Evolutionary conservation across 2,329 filamentous ascomycete genomes (phyloP).

Genomic region (Hawksworthiomyces lignivorus): DNA sequence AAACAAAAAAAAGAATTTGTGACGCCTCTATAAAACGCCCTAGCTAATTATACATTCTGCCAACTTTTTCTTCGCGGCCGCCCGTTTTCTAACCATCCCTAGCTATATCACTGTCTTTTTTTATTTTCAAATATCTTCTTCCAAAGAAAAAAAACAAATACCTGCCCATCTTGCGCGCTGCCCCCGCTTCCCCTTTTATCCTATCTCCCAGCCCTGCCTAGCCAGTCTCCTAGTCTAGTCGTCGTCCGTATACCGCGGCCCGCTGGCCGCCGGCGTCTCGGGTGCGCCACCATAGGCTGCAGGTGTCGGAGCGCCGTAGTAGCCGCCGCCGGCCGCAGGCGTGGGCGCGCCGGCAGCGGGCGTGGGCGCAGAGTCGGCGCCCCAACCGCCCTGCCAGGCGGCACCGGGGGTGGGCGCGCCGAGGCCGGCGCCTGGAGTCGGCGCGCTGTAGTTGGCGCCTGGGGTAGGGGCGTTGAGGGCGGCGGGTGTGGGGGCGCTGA

Average conservation of each 20-base stretch:
- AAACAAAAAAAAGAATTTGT: background rate
- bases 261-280: slow-evolving; percentile 55
- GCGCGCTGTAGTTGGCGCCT: slow-evolving; percentile 49
- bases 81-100: too few species aligned
- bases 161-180: too few species aligned
- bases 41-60: too few species aligned
- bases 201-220: too few species aligned
- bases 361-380: slow-evolving; percentile 57
- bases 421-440: slow-evolving; percentile 47
- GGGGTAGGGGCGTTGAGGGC: slow-evolving; percentile 64
- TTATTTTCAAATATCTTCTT: too few species aligned
- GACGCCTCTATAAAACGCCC: background rate
- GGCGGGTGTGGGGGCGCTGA: slow-evolving; percentile 54
- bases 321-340: slow-evolving; percentile 54
- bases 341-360: slow-evolving; percentile 61
- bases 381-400: slow-evolving; percentile 53
- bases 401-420: slow-evolving; percentile 64
- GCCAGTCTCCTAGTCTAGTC: too few species aligned
- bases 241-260: slow-evolving; percentile 46
- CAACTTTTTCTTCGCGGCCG: too few species aligned
- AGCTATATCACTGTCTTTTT: too few species aligned
- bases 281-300: slow-evolving; percentile 49
- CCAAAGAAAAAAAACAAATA: too few species aligned
- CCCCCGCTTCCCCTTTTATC: too few species aligned
- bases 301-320: slow-evolving; percentile 57